Evolutionary conservation across 306 rosid genomes (phyloP), one percentile per base, ranked within the genome.

Genomic region (Castanea crenata): DNA sequence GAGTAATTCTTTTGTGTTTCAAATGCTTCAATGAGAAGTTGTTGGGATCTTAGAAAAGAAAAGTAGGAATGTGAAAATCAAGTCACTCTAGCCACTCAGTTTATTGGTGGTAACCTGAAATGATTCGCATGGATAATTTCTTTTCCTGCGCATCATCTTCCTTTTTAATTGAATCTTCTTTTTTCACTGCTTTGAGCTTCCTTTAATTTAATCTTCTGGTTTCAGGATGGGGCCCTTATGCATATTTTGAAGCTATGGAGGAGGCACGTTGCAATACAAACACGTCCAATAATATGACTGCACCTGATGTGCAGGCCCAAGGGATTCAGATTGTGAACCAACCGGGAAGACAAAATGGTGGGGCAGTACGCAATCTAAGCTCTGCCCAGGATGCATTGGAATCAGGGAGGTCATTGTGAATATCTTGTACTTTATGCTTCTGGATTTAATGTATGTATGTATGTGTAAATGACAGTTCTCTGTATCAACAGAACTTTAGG

Each of bases 171-270:
- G 67, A 25, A 55, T 75, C 49, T 14, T n/a, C 32, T 31, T 52
- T 51, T 21, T 25, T 55, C 4, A 68, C 4, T 65, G 69, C 20
- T 44, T 31, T 55, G 7, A 20, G 8, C 74, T 69, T 58, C 54
- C 55, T 63, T 46, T 49, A 38, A 4, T 25, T 59, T 75, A 3
- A 21, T 54, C 67, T 79, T 77, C 12, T 68, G 54, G 25, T 63
- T 83, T 79, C 88, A 95, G 99, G 99, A 74, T 95, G 99, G 99
- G 91, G 98, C 35, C 88, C 99, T 56, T 91, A 95, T 27, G 97
- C 99, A 74, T 95, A 95, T 79, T 95, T 95, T 82, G 31, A 1
- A 71, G 93, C 95, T 0, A 19, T 82, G 80, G 94, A 92, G 76
- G 95, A 91, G 82, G 19, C 82, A 4, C 81, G 81, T 58, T 21